phyloP scores from a whole-genome alignment of 768 basidiomycete genomes.

The Tulasnella sp. region DNA sequence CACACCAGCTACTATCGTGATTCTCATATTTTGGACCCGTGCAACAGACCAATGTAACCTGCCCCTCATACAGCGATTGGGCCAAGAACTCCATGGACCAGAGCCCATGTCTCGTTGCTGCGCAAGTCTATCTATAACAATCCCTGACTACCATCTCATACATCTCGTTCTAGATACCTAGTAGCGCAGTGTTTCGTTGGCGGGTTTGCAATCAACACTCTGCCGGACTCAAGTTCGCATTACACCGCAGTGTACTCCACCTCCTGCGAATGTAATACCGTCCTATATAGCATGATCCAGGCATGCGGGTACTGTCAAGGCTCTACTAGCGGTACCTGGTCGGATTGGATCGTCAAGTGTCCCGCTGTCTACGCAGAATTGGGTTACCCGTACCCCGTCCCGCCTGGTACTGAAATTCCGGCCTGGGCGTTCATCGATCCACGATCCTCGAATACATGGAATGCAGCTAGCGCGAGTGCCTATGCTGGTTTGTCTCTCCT shows the following conservation, averaged over 20 bases:
- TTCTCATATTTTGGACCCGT: too few species aligned
- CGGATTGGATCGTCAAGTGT: constrained; percentile 1
- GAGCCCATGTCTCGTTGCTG: too few species aligned
- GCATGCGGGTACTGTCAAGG: constrained; percentile 8
- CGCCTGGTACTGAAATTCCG: constrained; percentile 7
- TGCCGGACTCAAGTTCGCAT: too few species aligned
- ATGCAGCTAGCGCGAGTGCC: neutral
- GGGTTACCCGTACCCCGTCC: neutral
- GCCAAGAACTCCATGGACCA: too few species aligned
- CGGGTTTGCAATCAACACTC: too few species aligned
- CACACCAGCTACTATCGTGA: too few species aligned
- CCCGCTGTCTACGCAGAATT: neutral
- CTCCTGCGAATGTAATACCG: constrained; percentile 14
- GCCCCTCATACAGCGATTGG: too few species aligned
- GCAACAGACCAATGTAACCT: too few species aligned
- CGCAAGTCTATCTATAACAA: too few species aligned
- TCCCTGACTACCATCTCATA: too few species aligned
- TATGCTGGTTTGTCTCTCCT: neutral
- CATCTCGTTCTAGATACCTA: too few species aligned
- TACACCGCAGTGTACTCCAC: neutral
- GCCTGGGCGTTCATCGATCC: constrained; percentile 8
- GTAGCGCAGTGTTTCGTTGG: too few species aligned
- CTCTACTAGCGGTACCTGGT: neutral
- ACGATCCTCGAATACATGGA: neutral
- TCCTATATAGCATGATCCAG: constrained; percentile 6